phyloP scores from a whole-genome alignment of 805 yeast species.

The Candida saitoana region DNA sequence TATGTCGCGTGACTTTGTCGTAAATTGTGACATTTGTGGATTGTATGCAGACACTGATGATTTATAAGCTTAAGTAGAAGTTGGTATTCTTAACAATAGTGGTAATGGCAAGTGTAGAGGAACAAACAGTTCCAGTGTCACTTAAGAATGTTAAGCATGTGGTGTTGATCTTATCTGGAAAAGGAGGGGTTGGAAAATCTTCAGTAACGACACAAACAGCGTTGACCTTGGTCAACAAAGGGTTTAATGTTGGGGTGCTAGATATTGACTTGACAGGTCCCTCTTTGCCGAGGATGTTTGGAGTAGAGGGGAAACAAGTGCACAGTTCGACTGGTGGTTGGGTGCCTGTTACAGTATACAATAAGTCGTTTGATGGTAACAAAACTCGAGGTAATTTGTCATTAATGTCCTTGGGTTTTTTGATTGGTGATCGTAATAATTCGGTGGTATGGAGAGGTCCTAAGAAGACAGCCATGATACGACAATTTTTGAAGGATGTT shows the following conservation, averaged over 20 bases:
- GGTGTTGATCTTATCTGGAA: constrained; percentile 80
- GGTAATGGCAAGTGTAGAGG: constrained; percentile 3
- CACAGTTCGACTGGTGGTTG: constrained; percentile 82
- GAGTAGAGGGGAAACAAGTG: constrained; percentile 74
- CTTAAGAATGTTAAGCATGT: constrained; percentile 64
- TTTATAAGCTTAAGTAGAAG: background rate
- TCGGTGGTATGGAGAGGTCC: constrained; percentile 99
- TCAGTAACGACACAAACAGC: constrained; percentile 95
- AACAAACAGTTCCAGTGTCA: constrained; percentile 27
- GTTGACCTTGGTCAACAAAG: constrained; percentile 65
- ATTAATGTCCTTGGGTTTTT: constrained; percentile 85
- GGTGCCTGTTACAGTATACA: constrained; percentile 70
- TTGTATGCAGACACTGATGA: background rate
- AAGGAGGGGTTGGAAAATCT: constrained; percentile 97
- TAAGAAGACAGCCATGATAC: constrained; percentile 94
- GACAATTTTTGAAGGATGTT: constrained; percentile 88
- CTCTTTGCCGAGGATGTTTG: constrained; percentile 93
- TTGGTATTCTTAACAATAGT: too few relatives aligned
- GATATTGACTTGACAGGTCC: constrained; percentile 98
- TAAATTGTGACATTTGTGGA: too few relatives aligned
- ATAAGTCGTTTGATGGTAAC: constrained; percentile 3
- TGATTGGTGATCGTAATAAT: constrained; percentile 77
- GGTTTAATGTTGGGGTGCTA: constrained; percentile 84
- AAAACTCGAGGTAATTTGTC: constrained; percentile 42
- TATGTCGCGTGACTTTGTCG: too few relatives aligned